phyloP scores from a whole-genome alignment of 1,284 basidiomycete species.

The Microstroma glucosiphilum region DNA sequence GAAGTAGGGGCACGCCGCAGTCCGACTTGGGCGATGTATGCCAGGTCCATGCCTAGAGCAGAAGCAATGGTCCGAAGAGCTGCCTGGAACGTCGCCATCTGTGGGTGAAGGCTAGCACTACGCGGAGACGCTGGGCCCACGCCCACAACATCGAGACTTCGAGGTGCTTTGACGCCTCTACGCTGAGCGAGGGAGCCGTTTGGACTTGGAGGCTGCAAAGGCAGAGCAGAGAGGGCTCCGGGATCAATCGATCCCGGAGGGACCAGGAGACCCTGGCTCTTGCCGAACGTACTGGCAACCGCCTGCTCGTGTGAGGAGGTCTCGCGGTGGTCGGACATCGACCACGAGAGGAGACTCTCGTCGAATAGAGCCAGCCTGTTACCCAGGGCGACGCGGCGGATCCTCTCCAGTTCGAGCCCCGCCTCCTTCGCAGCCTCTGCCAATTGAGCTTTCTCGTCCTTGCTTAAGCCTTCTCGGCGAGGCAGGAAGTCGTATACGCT shows the following conservation, averaged over 20 bases:
- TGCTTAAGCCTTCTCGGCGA: not conserved
- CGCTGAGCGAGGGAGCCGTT: slow-evolving; percentile 6
- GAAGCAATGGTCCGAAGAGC: slow-evolving; percentile 14
- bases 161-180: slow-evolving; percentile 6
- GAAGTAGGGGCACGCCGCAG: slow-evolving; percentile 3
- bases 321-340: not conserved
- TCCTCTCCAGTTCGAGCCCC: slow-evolving; percentile 3
- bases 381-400: not conserved
- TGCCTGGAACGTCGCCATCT: slow-evolving; percentile 4
- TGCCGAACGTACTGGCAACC: too few species aligned
- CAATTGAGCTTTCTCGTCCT: not conserved
- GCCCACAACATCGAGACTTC: slow-evolving; percentile 5
- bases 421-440: slow-evolving; percentile 10
- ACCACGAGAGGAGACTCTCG: slow-evolving; percentile 4
- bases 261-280: not conserved
- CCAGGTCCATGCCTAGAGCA: slow-evolving; percentile 12
- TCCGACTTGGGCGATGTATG: slow-evolving; percentile 13
- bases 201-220: slow-evolving; percentile 4
- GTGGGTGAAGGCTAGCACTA: not conserved
- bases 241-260: not conserved
- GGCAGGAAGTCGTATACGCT: slow-evolving; percentile 5
- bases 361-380: slow-evolving; percentile 2
- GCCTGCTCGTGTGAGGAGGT: not conserved
- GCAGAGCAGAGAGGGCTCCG: not conserved
- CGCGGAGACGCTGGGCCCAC: not conserved